Percentiles rank a stretch among this genome's conserved stretches.
phyloP scores from a whole-genome alignment of 1,284 basidiomycete species.

The Papiliotrema laurentii region DNA sequence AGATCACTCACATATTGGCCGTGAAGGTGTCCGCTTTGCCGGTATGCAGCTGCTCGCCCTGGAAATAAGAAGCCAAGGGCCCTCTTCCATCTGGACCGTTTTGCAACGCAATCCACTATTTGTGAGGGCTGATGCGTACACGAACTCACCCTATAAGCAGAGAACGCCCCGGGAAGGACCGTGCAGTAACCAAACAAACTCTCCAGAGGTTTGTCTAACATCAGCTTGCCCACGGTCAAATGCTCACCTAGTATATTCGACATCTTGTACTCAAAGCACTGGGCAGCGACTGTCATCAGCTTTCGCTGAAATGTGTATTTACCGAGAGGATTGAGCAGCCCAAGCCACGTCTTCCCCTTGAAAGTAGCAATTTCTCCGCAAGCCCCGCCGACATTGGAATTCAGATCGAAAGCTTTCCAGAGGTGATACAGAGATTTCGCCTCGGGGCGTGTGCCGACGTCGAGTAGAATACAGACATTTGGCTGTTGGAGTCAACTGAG shows the following conservation, averaged over 20 bases:
- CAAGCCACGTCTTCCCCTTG: slow-evolving; percentile 81
- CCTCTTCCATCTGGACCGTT: slow-evolving; percentile 82
- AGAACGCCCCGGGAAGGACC: slow-evolving; percentile 82
- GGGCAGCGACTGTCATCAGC: slow-evolving; percentile 67
- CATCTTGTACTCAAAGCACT: slow-evolving; percentile 88
- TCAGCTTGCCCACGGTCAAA: no score
- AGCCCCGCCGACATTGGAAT: slow-evolving; percentile 87
- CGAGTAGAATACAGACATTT: slow-evolving; percentile 55
- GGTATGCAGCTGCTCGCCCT: slow-evolving; percentile 87
- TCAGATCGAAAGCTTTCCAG: slow-evolving; percentile 91
- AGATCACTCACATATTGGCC: slow-evolving; percentile 55
- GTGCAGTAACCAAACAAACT: slow-evolving; percentile 85
- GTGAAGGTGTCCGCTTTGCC: slow-evolving; percentile 93
- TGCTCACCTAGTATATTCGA: slow-evolving; percentile 85
- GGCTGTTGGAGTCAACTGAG: slow-evolving; percentile 56
- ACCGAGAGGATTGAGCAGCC: slow-evolving; percentile 80
- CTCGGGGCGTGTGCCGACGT: slow-evolving; percentile 87
- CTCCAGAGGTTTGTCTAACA: slow-evolving; percentile 95
- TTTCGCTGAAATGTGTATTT: neutral
- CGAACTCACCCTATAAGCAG: slow-evolving; percentile 64
- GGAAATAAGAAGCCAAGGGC: slow-evolving; percentile 92
- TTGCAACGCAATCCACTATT: slow-evolving; percentile 53
- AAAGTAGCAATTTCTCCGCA: slow-evolving; percentile 92
- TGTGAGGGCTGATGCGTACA: no score
- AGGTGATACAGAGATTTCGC: slow-evolving; percentile 77